Percentiles rank a stretch among this genome's conserved stretches.
These are phyloP conservation scores for Fusarium sp. DNA, from an alignment of 2,329 filamentous ascomycete genomes.

Conservation along the genomic window DNA sequence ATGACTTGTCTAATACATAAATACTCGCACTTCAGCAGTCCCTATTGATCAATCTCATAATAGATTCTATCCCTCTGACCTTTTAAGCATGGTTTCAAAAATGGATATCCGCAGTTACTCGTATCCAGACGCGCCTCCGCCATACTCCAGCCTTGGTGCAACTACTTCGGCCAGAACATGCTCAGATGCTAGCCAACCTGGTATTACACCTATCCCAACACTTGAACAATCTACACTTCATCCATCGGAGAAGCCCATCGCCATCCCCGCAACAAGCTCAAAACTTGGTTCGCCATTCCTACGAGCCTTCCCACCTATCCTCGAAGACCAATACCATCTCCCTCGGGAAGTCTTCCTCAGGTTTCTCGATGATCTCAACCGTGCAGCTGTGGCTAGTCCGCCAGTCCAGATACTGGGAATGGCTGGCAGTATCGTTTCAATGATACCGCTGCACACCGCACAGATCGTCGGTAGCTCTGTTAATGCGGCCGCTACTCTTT, in stretches of 20 bases:
- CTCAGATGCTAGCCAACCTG: rapidly evolving
- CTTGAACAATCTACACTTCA: neutral
- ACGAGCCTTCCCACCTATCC: neutral
- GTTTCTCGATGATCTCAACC: neutral
- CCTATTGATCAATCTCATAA: neutral
- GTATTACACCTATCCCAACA: neutral
- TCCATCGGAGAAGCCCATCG: neutral
- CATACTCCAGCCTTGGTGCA: neutral
- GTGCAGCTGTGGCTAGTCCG: neutral
- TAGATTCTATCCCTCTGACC: no score
- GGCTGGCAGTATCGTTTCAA: neutral
- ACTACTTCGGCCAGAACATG: neutral
- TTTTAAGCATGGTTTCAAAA: no score
- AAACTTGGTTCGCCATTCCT: neutral
- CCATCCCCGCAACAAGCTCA: neutral
- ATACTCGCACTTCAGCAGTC: neutral
- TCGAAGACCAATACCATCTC: neutral
- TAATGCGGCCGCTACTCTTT: neutral
- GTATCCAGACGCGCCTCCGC: neutral
- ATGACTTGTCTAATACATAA: neutral
- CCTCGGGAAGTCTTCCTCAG: neutral
- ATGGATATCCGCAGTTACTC: neutral
- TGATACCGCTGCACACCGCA: neutral
- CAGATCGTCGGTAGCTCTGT: neutral
- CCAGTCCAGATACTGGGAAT: neutral